These are phyloP conservation scores for Ploettnerulaceae sp. DNA, from an alignment of 2,329 filamentous ascomycete genomes.

Conservation along the genomic window DNA sequence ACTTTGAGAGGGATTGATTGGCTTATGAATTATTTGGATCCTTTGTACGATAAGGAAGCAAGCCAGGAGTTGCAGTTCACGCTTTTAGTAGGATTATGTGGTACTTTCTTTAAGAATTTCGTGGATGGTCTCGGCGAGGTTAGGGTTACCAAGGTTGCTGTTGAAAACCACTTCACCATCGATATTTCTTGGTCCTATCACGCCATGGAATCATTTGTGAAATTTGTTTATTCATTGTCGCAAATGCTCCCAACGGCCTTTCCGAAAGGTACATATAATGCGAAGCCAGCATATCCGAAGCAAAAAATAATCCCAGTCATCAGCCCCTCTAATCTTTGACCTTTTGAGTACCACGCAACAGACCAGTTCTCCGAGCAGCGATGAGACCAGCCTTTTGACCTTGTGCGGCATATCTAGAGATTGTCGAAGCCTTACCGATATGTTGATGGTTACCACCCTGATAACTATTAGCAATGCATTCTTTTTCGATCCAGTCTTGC, in stretches of 20 bases:
- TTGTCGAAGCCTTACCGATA: slow-evolving; percentile 93
- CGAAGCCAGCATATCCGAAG: slow-evolving; percentile 33
- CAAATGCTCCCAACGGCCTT: slow-evolving; percentile 34
- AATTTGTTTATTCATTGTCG: slow-evolving; percentile 32
- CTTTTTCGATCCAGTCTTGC: background rate
- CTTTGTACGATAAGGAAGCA: too few relatives aligned
- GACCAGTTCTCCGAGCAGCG: slow-evolving; percentile 98
- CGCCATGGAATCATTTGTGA: slow-evolving; percentile 9
- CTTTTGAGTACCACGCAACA: slow-evolving; percentile 99
- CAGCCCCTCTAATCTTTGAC: slow-evolving; percentile 74
- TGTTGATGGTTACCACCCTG: slow-evolving; percentile 97
- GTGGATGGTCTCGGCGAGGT: too few relatives aligned
- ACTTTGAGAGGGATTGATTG: too few relatives aligned
- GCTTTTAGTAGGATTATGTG: too few relatives aligned
- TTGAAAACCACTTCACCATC: too few relatives aligned
- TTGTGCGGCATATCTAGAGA: slow-evolving; percentile 93
- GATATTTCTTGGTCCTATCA: background rate
- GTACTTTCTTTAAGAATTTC: too few relatives aligned
- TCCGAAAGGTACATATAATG: slow-evolving; percentile 34
- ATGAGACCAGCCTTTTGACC: slow-evolving; percentile 99
- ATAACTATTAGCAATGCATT: slow-evolving; percentile 40
- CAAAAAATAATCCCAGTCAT: slow-evolving; percentile 30
- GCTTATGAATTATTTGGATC: too few relatives aligned
- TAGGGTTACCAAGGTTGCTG: too few relatives aligned
- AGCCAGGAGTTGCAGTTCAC: too few relatives aligned